These are phyloP conservation scores for Pyrus bretschneideri DNA, from an alignment of 306 rosid genomes.

Conservation along the genomic window DNA sequence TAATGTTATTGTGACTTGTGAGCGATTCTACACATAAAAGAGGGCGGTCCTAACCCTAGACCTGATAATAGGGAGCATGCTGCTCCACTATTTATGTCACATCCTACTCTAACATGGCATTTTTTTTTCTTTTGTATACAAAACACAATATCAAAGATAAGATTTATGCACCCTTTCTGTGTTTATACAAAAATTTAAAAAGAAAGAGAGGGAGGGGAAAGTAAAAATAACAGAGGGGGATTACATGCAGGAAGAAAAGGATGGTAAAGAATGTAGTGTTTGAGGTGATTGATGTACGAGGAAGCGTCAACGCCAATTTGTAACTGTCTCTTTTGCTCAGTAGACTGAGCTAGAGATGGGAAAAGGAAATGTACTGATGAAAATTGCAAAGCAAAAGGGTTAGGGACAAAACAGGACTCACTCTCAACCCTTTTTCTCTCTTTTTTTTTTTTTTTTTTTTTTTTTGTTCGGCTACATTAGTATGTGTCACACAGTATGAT, in stretches of 20 bases:
- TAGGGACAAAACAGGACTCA: constrained; percentile 6
- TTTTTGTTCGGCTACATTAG: neutral
- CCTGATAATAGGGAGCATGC: neutral
- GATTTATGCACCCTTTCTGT: neutral
- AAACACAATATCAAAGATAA: neutral
- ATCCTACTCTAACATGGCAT: neutral
- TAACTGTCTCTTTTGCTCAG: constrained; percentile 37
- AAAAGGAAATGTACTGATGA: constrained; percentile 28
- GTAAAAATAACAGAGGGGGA: neutral
- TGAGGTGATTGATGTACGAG: constrained; percentile 33
- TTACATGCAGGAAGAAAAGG: neutral
- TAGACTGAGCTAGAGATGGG: constrained; percentile 1
- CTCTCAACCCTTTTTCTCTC: neutral
- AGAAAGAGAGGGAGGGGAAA: neutral
- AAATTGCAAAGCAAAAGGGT: constrained; percentile 23
- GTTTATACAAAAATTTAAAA: neutral
- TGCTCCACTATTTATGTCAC: neutral
- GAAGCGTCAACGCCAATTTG: constrained; percentile 45
- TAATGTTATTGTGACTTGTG: neutral
- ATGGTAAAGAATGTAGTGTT: neutral
- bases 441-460: too few species aligned
- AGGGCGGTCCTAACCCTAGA: neutral
- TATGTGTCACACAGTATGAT: neutral
- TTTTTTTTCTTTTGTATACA: neutral
- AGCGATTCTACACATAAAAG: neutral